Conservation (phyloP, 1,284 basidiomycete species). For the Peniophora sp. region DNA sequence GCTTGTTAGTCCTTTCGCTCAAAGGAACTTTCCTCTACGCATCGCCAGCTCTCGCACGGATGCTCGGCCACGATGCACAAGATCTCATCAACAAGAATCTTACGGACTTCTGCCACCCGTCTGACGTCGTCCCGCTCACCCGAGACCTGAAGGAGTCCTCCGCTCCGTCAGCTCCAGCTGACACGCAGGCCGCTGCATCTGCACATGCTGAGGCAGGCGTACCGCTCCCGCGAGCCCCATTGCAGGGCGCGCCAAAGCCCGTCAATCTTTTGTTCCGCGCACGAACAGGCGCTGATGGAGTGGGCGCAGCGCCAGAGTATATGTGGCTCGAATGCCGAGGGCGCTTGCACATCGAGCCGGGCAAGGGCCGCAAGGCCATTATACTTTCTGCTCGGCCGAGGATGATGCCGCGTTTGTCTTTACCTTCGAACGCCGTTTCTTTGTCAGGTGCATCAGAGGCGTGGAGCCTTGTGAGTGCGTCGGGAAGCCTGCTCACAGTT, state of each 20-base stretch:
- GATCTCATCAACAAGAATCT: constrained; percentile 79
- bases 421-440: constrained; percentile 54
- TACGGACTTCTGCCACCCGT: constrained; percentile 78
- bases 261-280: constrained; percentile 76
- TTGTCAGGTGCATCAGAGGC: constrained; percentile 36
- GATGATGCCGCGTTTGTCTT: constrained; percentile 41
- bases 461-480: constrained; percentile 48
- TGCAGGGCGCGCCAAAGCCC: constrained; percentile 10
- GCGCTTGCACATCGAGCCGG: constrained; percentile 78
- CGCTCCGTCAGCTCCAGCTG: constrained; percentile 18
- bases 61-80: constrained; percentile 75
- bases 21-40: constrained; percentile 94
- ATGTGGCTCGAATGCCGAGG: constrained; percentile 88
- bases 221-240: neutral
- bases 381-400: constrained; percentile 72
- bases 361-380: constrained; percentile 86
- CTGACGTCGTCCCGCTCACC: constrained; percentile 86
- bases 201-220: constrained; percentile 6
- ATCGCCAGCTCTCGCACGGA: constrained; percentile 68
- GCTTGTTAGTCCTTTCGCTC: constrained; percentile 85
- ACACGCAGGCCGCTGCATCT: constrained; percentile 5
- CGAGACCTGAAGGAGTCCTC: constrained; percentile 86
- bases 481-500: constrained; percentile 45
- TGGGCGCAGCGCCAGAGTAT: constrained; percentile 49
- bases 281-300: constrained; percentile 23